Base-by-base conservation (phyloP, 306 rosid species). In the Vigna angularis region DNA sequence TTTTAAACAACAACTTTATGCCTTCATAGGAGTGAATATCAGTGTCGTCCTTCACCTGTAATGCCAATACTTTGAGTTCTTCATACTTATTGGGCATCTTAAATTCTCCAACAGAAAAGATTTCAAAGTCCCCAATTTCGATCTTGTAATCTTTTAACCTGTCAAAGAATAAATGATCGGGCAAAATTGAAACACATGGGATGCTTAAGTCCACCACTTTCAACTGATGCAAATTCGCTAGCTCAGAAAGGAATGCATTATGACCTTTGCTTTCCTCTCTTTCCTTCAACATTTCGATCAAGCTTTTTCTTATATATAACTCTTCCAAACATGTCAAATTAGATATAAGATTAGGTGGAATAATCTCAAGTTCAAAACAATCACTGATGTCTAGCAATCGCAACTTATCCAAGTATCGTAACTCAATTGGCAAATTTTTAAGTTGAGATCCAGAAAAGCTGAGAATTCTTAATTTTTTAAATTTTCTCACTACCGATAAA, bases 1-100 rank as follows among this genome's bases (percentile, higher is more conserved):
- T 74, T 28, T 77, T 63, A 2, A 87, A 73, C 40, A 85, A 13
- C 17, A 40, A 74, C 48, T 73, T 66, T 5, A 85, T 26, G 34
- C 81, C 77, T 9, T 57, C 22, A 7, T 64, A 48, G 6, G 47
- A 69, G 48, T 80, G 78, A 55, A 52, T 26, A 0, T 40, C 3
- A 1, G 5, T 22, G 56, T 45, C 28, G n/a, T 20, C n/a, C 2
- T 79, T 18, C 6, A 87, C 55, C 48, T 70, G 13, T 12, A 71
- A 38, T 18, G 63, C 75, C 20, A 71, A 52, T 51, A 32, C 6
- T 17, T 32, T 71, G 4, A 13, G 11, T 9, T 17, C 11, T 71
- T 71, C 34, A 17, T 71, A 71, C 13, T 71, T 51, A 12, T 11
- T 6, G 1, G 63, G 75, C 64, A 71, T 50, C 34, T 6, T 17